These are phyloP conservation scores for Ogataea glucozyma DNA, from an alignment of 805 yeast genomes.

Conservation along the genomic window DNA sequence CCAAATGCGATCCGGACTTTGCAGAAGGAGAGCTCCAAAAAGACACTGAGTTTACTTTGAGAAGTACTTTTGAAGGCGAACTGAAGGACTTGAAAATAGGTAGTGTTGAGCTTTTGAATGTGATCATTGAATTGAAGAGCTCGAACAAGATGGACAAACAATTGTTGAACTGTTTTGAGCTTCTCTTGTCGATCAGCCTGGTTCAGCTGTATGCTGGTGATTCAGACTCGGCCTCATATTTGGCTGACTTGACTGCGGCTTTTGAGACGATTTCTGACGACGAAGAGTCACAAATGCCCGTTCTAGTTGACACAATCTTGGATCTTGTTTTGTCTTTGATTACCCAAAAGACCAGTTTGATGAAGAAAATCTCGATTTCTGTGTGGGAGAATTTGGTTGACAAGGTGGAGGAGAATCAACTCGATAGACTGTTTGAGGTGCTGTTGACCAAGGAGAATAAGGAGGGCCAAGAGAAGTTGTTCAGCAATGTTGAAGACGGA, in stretches of 20 bases:
- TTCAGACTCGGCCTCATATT: constrained; percentile 70
- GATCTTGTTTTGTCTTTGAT: constrained; percentile 60
- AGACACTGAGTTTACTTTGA: constrained; percentile 12
- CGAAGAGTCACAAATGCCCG: constrained; percentile 40
- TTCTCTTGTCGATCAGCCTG: constrained; percentile 72
- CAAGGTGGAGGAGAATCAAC: constrained; percentile 44
- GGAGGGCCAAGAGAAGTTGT: constrained; percentile 75
- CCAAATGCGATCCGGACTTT: constrained; percentile 14
- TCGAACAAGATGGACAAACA: constrained; percentile 28
- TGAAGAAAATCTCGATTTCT: constrained; percentile 56
- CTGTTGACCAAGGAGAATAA: constrained; percentile 70
- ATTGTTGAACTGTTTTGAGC: constrained; percentile 57
- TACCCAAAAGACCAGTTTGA: constrained; percentile 56
- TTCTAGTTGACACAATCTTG: constrained; percentile 34
- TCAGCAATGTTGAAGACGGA: constrained; percentile 59
- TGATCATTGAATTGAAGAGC: constrained; percentile 40
- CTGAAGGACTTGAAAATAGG: constrained; percentile 48
- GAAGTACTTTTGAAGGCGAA: constrained; percentile 56
- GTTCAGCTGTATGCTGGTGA: constrained; percentile 78
- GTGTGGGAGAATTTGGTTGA: constrained; percentile 51
- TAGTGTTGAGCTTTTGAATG: constrained; percentile 49
- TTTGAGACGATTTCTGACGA: constrained; percentile 47
- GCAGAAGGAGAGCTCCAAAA: constrained; percentile 25
- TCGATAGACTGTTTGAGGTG: constrained; percentile 54
- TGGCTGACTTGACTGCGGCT: constrained; percentile 70